A percentile compares a stretch with the other conserved stretches of the same genome.
These are phyloP conservation scores for Nitzschia sp. DNA, from an alignment of 108 stramenopile species.

Conservation along the genomic window DNA sequence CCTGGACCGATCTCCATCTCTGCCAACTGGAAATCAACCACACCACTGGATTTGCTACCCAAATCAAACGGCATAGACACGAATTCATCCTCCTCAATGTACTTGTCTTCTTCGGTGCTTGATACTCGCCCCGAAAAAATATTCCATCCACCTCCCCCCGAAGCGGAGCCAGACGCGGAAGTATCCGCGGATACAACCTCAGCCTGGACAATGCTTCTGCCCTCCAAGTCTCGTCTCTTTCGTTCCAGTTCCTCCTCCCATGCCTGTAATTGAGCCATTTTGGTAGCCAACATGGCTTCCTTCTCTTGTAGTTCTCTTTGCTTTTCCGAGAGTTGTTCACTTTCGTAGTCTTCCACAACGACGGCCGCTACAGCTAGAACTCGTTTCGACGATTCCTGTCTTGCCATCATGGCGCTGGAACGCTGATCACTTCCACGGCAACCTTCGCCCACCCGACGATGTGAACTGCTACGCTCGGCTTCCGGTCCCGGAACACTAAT, in stretches of 20 bases:
- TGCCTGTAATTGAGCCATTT: constrained; percentile 4
- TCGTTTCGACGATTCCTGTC: background rate
- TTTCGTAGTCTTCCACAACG: constrained; percentile 8
- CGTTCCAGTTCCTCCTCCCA: constrained; percentile 15
- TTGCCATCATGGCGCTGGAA: background rate
- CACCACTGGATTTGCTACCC: background rate
- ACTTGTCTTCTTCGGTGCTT: background rate
- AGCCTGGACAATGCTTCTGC: background rate
- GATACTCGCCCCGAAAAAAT: background rate
- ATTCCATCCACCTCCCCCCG: background rate
- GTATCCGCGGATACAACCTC: background rate
- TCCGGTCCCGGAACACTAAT: background rate
- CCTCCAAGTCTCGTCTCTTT: background rate
- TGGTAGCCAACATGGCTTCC: constrained; percentile 5
- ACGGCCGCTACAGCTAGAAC: constrained; percentile 12
- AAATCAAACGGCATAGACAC: background rate
- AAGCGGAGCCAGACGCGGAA: background rate
- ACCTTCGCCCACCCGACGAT: background rate
- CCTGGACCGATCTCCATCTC: constrained; percentile 23
- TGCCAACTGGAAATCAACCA: background rate
- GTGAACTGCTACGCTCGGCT: background rate
- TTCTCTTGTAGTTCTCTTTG: background rate
- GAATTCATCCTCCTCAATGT: background rate
- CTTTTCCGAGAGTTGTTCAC: background rate
- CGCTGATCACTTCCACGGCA: too few relatives aligned